Conservation (phyloP, 768 basidiomycete genomes). For the Leccinum barrowsii region DNA sequence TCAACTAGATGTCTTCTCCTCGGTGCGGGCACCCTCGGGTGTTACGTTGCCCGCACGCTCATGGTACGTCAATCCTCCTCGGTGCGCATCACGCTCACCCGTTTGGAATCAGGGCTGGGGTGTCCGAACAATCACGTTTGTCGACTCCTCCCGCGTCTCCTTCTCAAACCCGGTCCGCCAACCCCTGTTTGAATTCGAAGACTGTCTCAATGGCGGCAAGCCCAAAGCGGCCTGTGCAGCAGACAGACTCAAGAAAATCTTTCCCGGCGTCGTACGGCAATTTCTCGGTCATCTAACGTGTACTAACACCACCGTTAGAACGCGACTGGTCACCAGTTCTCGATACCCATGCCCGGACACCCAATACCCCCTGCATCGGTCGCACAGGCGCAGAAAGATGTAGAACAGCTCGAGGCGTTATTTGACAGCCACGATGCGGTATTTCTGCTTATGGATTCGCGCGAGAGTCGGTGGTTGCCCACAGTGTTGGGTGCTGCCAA, state of each 20-base stretch:
- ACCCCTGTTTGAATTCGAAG: constrained; percentile 92
- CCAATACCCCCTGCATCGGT: constrained; percentile 65
- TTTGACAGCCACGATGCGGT: constrained; percentile 86
- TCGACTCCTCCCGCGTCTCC: constrained; percentile 88
- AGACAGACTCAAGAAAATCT: constrained; percentile 78
- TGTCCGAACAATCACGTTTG: constrained; percentile 86
- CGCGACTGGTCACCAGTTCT: constrained; percentile 70
- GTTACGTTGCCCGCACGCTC: constrained; percentile 88
- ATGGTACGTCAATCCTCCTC: constrained; percentile 49
- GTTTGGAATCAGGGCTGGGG: constrained; percentile 79
- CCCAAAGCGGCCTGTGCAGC: constrained; percentile 93
- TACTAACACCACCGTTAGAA: constrained; percentile 46
- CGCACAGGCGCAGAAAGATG: constrained; percentile 60
- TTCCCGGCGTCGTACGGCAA: constrained; percentile 81
- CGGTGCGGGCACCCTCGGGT: constrained; percentile 95
- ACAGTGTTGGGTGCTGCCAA: constrained; percentile 83
- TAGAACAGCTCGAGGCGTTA: constrained; percentile 68
- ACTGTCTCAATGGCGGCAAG: constrained; percentile 89
- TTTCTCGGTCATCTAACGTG: too few relatives aligned
- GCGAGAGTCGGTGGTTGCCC: constrained; percentile 95
- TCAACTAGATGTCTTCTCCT: constrained; percentile 78
- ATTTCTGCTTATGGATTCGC: constrained; percentile 96
- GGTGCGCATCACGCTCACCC: neutral
- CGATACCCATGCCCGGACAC: constrained; percentile 98
- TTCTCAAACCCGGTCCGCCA: constrained; percentile 98